Base-by-base conservation (phyloP, 768 basidiomycete species). In the Phanerochaete sordida region DNA sequence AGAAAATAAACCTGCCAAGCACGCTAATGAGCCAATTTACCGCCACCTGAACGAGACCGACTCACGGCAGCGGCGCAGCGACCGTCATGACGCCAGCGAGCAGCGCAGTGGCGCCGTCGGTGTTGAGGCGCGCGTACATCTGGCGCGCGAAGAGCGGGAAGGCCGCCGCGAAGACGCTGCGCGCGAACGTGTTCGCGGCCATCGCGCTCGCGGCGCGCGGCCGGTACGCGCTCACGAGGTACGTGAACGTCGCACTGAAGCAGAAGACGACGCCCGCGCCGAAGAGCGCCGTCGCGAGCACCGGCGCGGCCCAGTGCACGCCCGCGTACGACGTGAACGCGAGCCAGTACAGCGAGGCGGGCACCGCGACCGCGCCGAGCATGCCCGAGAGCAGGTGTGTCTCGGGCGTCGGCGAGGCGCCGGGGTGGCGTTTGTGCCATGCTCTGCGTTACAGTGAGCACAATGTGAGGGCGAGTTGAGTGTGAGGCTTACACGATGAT, bases 21-120 rank as follows among this genome's bases (percentile, higher is more conserved):
- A n/a, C n/a, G n/a, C n/a, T n/a, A n/a, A n/a, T n/a, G n/a, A n/a
- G n/a, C n/a, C n/a, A n/a, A n/a, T n/a, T n/a, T n/a, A n/a, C n/a
- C n/a, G n/a, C n/a, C n/a, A n/a, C n/a, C n/a, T n/a, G n/a, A n/a
- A n/a, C n/a, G n/a, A n/a, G n/a, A n/a, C n/a, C n/a, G n/a, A 75
- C 84, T 67, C 57, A 86, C 84, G 84, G 84, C 44, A 85, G 66
- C 0, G 89, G 89, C 1, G 81, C 79, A 79, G 87, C 82, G 19
- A 86, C 46, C 2, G 81, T 79, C 59, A 81, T 79, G 13, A 91
- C 68, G 0, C 88, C 87, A 0, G 84, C 89, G 19, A 91, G 66
- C 23, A 90, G 76, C 16, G 85, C 88, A 0, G 85, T 87, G 0
- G 87, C 88, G 0, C 89, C 90, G 0, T 87, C 87, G 0, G 86